These are phyloP conservation scores for Solanum dulcamara DNA, from an alignment of 257 asterid species.

Conservation along the genomic window DNA sequence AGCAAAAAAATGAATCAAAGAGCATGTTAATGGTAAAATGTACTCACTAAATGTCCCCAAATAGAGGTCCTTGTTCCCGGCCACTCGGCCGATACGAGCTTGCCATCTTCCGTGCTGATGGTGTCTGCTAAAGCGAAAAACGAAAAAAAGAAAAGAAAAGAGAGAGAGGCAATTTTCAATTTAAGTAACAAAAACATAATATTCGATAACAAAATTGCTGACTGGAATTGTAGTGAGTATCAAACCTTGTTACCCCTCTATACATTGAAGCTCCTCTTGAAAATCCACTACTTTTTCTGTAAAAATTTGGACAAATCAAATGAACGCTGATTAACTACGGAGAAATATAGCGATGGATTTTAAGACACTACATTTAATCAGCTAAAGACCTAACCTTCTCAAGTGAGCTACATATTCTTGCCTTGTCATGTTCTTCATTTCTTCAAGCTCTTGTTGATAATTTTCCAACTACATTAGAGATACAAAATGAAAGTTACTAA, in stretches of 20 bases:
- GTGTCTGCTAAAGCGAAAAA: slow-evolving; percentile 77
- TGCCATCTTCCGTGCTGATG: slow-evolving; percentile 99
- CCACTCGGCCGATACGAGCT: slow-evolving; percentile 97
- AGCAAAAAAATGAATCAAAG: not conserved
- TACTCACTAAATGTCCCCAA: slow-evolving; percentile 92
- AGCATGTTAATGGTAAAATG: not conserved
- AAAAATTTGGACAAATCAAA: not conserved
- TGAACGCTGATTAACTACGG: not conserved
- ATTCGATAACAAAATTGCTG: not conserved
- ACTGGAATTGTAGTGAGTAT: not conserved
- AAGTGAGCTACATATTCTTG: slow-evolving; percentile 94
- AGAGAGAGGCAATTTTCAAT: slow-evolving; percentile 7
- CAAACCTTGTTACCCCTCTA: slow-evolving; percentile 97
- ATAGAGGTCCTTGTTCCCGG: slow-evolving; percentile 95
- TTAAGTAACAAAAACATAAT: not conserved
- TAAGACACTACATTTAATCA: not conserved
- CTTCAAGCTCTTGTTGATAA: slow-evolving; percentile 76
- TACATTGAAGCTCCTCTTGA: slow-evolving; percentile 98
- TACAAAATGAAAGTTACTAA: not conserved
- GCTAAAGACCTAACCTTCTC: slow-evolving; percentile 43
- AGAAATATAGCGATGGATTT: not conserved
- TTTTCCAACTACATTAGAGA: slow-evolving; percentile 54
- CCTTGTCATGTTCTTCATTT: slow-evolving; percentile 85
- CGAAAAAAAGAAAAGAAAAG: slow-evolving; percentile 2
- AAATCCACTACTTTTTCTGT: slow-evolving; percentile 97